A percentile compares a stretch with the other conserved stretches of the same genome.
Evolutionary conservation across 805 yeast genomes (phyloP).

Genomic region (Yarrowia bubula): DNA sequence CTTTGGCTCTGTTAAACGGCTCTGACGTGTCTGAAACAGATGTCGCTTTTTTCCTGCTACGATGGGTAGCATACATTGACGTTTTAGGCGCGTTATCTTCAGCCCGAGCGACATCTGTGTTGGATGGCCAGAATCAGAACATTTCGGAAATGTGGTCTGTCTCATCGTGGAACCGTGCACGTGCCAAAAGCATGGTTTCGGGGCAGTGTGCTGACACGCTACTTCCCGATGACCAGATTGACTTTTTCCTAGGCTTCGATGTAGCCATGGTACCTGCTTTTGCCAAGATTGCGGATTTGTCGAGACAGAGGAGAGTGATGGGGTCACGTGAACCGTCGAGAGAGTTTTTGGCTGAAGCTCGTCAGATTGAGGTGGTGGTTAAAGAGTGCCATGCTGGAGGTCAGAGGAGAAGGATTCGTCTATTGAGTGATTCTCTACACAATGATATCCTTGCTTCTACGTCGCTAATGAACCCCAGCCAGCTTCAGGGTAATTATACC

Average conservation of each 20-base stretch:
- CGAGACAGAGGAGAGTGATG: constrained; percentile 37
- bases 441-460: constrained; percentile 29
- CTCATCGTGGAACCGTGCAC: constrained; percentile 29
- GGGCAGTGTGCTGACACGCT: constrained; percentile 22
- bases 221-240: constrained; percentile 30
- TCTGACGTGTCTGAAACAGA: constrained; percentile 33
- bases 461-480: constrained; percentile 31
- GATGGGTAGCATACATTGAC: constrained; percentile 71
- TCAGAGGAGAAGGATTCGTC: background rate
- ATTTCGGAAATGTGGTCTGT: constrained; percentile 42
- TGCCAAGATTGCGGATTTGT: constrained; percentile 48
- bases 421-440: constrained; percentile 27
- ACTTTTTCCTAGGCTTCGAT: constrained; percentile 55
- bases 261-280: constrained; percentile 57
- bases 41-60: constrained; percentile 53
- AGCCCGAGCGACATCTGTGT: constrained; percentile 34
- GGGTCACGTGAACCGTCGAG: background rate
- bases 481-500: constrained; percentile 33
- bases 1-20: constrained; percentile 13
- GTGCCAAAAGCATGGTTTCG: constrained; percentile 8
- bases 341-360: constrained; percentile 17
- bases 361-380: background rate
- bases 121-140: constrained; percentile 31
- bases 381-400: constrained; percentile 7
- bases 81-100: constrained; percentile 62